phyloP scores from a whole-genome alignment of 768 basidiomycete species.

The Mrakia gelida region DNA sequence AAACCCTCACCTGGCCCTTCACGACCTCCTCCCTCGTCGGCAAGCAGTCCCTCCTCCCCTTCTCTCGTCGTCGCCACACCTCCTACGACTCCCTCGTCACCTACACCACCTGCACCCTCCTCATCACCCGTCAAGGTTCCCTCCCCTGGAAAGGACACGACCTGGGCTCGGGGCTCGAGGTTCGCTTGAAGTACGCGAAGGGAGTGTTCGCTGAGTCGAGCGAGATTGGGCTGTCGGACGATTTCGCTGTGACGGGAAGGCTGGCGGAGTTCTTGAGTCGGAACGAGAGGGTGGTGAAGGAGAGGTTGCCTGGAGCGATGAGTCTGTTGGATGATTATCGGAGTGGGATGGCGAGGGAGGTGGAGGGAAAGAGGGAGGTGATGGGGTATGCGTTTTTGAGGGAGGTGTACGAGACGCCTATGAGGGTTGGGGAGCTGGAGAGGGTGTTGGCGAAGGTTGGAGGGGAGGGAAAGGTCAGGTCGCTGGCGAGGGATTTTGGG shows the following conservation, averaged over 20 bases:
- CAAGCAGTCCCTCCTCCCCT: neutral
- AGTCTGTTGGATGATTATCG: conserved; percentile 53
- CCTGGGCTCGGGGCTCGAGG: conserved; percentile 53
- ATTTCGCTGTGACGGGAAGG: conserved; percentile 59
- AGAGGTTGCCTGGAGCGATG: conserved; percentile 24
- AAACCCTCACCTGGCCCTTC: conserved; percentile 18
- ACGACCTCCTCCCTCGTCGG: conserved; percentile 10
- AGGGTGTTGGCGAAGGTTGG: conserved; percentile 53
- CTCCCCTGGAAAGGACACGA: conserved; percentile 27
- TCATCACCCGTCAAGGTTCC: neutral
- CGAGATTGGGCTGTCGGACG: conserved; percentile 61
- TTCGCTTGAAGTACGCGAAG: conserved; percentile 58
- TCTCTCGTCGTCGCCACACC: neutral
- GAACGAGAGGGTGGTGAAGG: conserved; percentile 3
- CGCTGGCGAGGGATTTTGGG: neutral
- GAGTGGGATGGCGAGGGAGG: conserved; percentile 51
- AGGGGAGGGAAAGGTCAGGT: conserved; percentile 55
- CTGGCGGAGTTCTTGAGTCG: conserved; percentile 47
- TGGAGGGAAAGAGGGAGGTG: conserved; percentile 53
- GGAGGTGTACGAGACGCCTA: conserved; percentile 58
- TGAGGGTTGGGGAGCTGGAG: conserved; percentile 49
- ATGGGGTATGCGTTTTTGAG: conserved; percentile 63
- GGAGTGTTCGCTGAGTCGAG: conserved; percentile 52
- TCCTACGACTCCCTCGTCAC: conserved; percentile 26
- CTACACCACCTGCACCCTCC: conserved; percentile 9